Evolutionary conservation across 371 early-diverging fungal species (phyloP).

Genomic region (Massospora cicadina): DNA sequence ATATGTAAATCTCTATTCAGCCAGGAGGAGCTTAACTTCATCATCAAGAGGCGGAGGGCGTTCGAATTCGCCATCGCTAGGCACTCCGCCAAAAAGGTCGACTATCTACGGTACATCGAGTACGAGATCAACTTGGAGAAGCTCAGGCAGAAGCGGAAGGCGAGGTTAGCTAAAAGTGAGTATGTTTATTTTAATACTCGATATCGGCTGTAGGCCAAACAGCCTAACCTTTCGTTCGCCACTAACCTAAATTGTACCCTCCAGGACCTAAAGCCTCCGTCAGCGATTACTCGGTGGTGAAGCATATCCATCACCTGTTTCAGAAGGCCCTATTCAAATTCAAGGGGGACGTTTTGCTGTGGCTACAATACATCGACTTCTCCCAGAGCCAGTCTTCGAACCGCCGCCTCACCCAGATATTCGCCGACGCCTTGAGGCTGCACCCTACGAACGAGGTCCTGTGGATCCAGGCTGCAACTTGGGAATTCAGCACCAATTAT

Average conservation of each 20-base stretch:
- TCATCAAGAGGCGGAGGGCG: conserved; percentile 72
- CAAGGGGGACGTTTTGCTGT: conserved; percentile 57
- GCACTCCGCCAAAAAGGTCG: conserved; percentile 48
- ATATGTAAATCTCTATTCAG: conserved; percentile 60
- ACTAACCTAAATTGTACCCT: background rate
- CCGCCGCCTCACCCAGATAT: conserved; percentile 4
- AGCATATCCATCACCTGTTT: conserved; percentile 58
- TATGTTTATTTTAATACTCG: too few species aligned
- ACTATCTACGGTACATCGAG: conserved; percentile 77
- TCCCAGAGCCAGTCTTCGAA: conserved; percentile 24
- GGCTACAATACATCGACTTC: conserved; percentile 84
- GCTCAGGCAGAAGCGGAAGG: conserved; percentile 60
- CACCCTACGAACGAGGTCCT: conserved; percentile 62
- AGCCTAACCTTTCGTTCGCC: conserved; percentile 12
- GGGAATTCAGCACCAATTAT: conserved; percentile 67
- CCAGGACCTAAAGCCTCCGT: conserved; percentile 16
- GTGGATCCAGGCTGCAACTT: conserved; percentile 83
- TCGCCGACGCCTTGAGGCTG: conserved; percentile 55
- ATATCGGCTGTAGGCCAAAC: too few species aligned
- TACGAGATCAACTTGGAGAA: conserved; percentile 84
- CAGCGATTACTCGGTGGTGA: conserved; percentile 40
- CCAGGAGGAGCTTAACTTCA: conserved; percentile 63
- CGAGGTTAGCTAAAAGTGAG: conserved; percentile 32
- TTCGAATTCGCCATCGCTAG: conserved; percentile 75
- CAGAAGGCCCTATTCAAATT: conserved; percentile 64